Evolutionary conservation across 768 basidiomycete species (phyloP).

Genomic region (Amanita rubescens): DNA sequence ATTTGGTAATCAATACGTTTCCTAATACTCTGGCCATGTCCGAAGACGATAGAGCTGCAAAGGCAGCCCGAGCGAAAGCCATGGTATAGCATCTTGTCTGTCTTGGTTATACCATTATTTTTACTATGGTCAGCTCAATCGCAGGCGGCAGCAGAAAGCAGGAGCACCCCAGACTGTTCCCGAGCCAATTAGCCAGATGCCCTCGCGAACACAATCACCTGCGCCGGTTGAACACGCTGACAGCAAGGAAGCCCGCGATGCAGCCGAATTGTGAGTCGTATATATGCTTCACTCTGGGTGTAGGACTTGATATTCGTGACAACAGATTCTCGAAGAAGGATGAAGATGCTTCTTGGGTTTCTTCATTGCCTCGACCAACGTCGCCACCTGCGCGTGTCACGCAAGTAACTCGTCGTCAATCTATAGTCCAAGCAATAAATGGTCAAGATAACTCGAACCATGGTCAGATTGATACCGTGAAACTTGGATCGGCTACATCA

Average conservation of each 20-base stretch:
- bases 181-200: constrained; percentile 26
- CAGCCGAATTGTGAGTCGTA: not conserved
- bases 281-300: not conserved
- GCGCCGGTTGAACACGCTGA: not conserved
- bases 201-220: constrained; percentile 35
- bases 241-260: not conserved
- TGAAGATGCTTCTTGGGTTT: constrained; percentile 51
- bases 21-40: constrained; percentile 28
- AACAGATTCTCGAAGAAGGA: constrained; percentile 37
- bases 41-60: constrained; percentile 74
- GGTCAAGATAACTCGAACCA: constrained; percentile 7
- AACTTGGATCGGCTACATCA: constrained; percentile 20
- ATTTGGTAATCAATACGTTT: constrained; percentile 8
- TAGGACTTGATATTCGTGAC: not conserved
- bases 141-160: constrained; percentile 68
- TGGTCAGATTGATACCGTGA: constrained; percentile 14
- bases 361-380: constrained; percentile 42
- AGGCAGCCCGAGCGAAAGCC: constrained; percentile 78
- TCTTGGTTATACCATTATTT: constrained; percentile 1
- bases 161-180: constrained; percentile 28
- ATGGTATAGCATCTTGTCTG: constrained; percentile 41
- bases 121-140: constrained; percentile 55
- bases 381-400: constrained; percentile 15
- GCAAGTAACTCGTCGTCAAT: constrained; percentile 15
- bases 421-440: constrained; percentile 14